Conservation (phyloP, 75 land plant species). For the Gnetum montanum region DNA sequence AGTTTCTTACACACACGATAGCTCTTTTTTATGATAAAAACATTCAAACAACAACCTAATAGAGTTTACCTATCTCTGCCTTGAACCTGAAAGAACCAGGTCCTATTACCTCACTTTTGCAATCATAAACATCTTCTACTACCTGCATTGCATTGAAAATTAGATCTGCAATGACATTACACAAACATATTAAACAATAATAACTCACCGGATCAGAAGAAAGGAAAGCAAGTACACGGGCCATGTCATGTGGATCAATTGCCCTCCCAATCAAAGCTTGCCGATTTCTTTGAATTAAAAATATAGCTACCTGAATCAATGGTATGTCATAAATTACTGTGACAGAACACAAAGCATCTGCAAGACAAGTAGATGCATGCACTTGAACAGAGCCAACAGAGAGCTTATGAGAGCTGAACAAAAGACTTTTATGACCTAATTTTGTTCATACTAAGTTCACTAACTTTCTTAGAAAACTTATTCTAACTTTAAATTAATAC, state of each 20-base stretch:
- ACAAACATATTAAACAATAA: neutral
- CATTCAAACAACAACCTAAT: neutral
- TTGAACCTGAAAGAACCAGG: slow-evolving; percentile 93
- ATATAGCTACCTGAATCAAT: slow-evolving; percentile 88
- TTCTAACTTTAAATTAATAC: no score
- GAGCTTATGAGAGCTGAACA: no score
- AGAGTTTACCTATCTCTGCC: slow-evolving; percentile 83
- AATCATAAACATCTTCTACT: slow-evolving; percentile 92
- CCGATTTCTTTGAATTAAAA: slow-evolving; percentile 91
- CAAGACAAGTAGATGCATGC: no score
- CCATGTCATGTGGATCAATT: slow-evolving; percentile 87
- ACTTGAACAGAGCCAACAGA: no score
- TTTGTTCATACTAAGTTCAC: no score
- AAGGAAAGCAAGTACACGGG: slow-evolving; percentile 32
- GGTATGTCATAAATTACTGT: neutral
- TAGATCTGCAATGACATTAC: no score
- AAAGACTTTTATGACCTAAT: no score
- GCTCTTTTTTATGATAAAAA: no score
- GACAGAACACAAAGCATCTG: no score
- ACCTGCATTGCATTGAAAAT: slow-evolving; percentile 63
- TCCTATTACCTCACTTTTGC: slow-evolving; percentile 99
- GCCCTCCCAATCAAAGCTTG: slow-evolving; percentile 96
- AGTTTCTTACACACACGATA: no score
- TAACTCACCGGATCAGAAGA: slow-evolving; percentile 2
- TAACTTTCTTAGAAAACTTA: no score